These are phyloP conservation scores for Halophytophthora polymorphica DNA, from an alignment of 352 stramenopile species.

Conservation along the genomic window DNA sequence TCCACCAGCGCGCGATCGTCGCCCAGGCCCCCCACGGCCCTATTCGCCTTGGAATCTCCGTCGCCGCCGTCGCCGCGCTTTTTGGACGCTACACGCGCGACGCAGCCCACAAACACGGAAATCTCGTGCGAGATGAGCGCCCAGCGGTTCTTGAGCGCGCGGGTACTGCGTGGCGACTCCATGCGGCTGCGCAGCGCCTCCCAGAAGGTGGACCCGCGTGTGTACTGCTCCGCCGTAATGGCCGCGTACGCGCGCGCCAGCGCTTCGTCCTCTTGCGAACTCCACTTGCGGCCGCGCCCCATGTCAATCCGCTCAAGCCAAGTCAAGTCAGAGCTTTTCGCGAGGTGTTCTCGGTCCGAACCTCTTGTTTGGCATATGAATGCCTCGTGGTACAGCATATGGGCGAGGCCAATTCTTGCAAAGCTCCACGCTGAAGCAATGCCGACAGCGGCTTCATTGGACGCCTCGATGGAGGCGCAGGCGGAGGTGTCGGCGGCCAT, in stretches of 20 bases:
- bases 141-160: background rate
- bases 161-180: background rate
- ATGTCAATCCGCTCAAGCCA: background rate
- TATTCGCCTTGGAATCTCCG: too few relatives aligned
- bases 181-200: background rate
- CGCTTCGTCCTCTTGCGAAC: background rate
- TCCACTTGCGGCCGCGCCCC: background rate
- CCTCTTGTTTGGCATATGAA: too few relatives aligned
- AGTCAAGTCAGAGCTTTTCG: too few relatives aligned
- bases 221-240: background rate
- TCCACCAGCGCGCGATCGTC: background rate
- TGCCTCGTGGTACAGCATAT: too few relatives aligned
- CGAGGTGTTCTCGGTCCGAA: too few relatives aligned
- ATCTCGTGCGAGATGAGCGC: background rate
- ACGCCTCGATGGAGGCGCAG: constrained; percentile 1
- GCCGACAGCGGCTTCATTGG: background rate
- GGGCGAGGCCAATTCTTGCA: too few relatives aligned
- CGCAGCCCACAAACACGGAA: background rate
- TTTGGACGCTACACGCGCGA: background rate
- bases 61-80: background rate
- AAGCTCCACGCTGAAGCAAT: too few relatives aligned
- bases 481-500: constrained; percentile 54
- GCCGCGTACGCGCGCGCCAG: background rate
- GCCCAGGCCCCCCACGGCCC: too few relatives aligned
- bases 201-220: background rate